Evolutionary conservation across 2,329 filamentous ascomycete species (phyloP).

Genomic region (Aspergillus intermedius): DNA sequence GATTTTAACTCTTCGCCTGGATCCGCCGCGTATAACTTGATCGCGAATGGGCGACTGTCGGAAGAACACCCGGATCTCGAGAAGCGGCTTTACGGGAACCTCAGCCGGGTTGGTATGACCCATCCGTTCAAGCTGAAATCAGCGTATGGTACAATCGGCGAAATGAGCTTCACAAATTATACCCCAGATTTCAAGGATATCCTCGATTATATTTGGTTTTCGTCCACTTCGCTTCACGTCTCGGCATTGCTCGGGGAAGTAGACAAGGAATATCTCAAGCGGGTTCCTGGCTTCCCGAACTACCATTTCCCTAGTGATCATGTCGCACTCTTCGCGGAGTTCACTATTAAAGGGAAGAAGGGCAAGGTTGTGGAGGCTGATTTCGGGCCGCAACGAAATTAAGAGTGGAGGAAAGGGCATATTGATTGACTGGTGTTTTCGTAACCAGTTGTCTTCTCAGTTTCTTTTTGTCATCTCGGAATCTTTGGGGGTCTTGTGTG

Average conservation of each 20-base stretch:
- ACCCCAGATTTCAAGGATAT: conserved; percentile 87
- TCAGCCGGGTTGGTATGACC: conserved; percentile 84
- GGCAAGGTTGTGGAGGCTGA: conserved; percentile 64
- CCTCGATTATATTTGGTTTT: conserved; percentile 98
- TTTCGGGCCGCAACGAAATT: conserved; percentile 49
- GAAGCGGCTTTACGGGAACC: conserved; percentile 81
- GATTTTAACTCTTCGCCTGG: conserved; percentile 90
- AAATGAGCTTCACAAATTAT: conserved; percentile 93
- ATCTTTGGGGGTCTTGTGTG: conserved; percentile 30
- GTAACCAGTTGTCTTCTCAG: conserved; percentile 21
- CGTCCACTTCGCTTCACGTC: conserved; percentile 79
- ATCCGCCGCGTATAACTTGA: conserved; percentile 85
- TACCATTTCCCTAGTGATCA: conserved; percentile 94
- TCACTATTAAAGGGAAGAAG: conserved; percentile 80
- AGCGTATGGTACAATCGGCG: conserved; percentile 75
- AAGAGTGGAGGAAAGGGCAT: conserved; percentile 29
- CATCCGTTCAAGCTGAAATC: conserved; percentile 94
- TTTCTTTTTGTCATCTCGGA: conserved; percentile 30
- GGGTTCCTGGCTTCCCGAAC: conserved; percentile 85
- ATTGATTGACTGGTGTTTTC: conserved; percentile 34
- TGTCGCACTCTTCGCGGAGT: conserved; percentile 81
- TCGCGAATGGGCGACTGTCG: conserved; percentile 70
- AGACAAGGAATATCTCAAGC: conserved; percentile 75
- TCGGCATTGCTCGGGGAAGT: conserved; percentile 79
- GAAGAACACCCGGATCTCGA: conserved; percentile 75